phyloP scores from a whole-genome alignment of 164 flowering plant genomes.

The Stephania cephalantha region DNA sequence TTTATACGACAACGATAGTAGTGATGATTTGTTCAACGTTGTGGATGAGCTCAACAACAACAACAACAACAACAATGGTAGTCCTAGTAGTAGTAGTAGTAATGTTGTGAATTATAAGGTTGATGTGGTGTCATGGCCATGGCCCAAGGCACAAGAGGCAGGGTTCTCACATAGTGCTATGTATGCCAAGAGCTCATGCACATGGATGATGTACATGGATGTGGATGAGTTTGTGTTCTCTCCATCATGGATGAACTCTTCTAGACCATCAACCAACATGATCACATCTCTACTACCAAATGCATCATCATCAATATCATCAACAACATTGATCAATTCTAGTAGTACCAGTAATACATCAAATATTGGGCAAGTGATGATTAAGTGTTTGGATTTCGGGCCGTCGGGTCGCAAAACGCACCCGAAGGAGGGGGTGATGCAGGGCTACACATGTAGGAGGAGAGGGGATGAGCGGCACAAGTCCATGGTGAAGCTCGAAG shows the following conservation, averaged over 20 bases:
- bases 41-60: conserved; percentile 27
- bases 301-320: not conserved
- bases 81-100: no score
- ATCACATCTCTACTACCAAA: conserved; percentile 25
- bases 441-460: conserved; percentile 78
- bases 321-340: not conserved
- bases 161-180: conserved; percentile 78
- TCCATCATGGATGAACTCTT: conserved; percentile 40
- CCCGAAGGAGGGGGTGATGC: conserved; percentile 70
- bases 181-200: conserved; percentile 34
- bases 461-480: conserved; percentile 62
- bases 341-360: not conserved
- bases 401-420: conserved; percentile 46
- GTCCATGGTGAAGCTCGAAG: conserved; percentile 52
- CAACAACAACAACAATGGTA: conserved; percentile 15
- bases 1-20: conserved; percentile 78
- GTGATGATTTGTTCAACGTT: conserved; percentile 35
- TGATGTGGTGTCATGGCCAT: conserved; percentile 46
- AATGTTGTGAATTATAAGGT: conserved; percentile 8
- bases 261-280: conserved; percentile 33
- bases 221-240: conserved; percentile 85
- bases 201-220: conserved; percentile 75
- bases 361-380: conserved; percentile 46
- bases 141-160: conserved; percentile 93
- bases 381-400: conserved; percentile 70